These are phyloP conservation scores for Leccinum aurantiacum DNA, from an alignment of 768 basidiomycete genomes.

Conservation along the genomic window DNA sequence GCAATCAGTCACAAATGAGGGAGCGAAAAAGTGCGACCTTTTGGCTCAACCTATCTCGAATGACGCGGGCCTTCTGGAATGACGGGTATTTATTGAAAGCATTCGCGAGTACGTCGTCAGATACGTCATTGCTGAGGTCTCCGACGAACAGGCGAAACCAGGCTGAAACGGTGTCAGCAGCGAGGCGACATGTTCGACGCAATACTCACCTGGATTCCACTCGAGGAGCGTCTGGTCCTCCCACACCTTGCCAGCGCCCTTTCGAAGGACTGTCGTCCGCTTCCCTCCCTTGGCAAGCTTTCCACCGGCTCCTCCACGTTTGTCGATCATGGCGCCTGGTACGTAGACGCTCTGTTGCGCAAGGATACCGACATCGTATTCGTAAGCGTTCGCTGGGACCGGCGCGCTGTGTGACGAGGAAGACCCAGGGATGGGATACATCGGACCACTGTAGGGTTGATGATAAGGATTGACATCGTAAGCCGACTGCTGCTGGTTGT, in stretches of 20 bases:
- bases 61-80: constrained; percentile 93
- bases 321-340: constrained; percentile 88
- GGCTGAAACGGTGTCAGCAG: constrained; percentile 44
- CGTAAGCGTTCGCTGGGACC: constrained; percentile 87
- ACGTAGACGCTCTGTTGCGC: constrained; percentile 93
- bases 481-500: constrained; percentile 52
- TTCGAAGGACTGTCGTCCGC: constrained; percentile 88
- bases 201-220: constrained; percentile 88
- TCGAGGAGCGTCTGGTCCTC: constrained; percentile 96
- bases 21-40: constrained; percentile 56
- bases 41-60: constrained; percentile 88
- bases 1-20: not conserved
- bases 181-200: not conserved
- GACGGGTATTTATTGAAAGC: constrained; percentile 93
- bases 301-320: constrained; percentile 81
- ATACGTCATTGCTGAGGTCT: constrained; percentile 97
- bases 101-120: constrained; percentile 89
- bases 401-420: constrained; percentile 72
- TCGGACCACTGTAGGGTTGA: constrained; percentile 75
- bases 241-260: constrained; percentile 96
- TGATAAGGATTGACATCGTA: constrained; percentile 78
- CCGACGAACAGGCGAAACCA: constrained; percentile 99
- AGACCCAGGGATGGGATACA: constrained; percentile 62
- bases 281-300: constrained; percentile 90
- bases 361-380: constrained; percentile 88